phyloP scores from a whole-genome alignment of 1,284 basidiomycete species.

The Butyriboletus appendiculatus region DNA sequence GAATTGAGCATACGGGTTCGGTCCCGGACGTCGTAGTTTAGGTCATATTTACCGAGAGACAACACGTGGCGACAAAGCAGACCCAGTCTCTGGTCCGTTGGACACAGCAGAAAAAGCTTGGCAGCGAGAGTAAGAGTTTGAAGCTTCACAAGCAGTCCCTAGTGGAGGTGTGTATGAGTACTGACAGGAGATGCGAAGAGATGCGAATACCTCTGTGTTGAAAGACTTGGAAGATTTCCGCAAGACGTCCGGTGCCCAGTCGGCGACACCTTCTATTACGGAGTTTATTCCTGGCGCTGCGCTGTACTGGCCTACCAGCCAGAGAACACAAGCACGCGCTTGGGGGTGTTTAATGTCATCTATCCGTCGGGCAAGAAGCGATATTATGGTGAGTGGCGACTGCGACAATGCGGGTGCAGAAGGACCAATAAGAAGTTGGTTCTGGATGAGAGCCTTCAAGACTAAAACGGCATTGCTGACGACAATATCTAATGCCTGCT shows the following conservation, averaged over 20 bases:
- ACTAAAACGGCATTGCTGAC: slow-evolving; percentile 82
- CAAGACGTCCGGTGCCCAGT: slow-evolving; percentile 87
- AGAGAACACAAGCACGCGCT: slow-evolving; percentile 84
- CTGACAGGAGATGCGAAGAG: background rate
- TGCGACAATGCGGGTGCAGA: slow-evolving; percentile 34
- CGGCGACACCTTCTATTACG: slow-evolving; percentile 51
- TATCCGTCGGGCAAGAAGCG: slow-evolving; percentile 70
- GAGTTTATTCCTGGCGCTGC: slow-evolving; percentile 37
- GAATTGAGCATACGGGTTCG: slow-evolving; percentile 79
- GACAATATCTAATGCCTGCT: slow-evolving; percentile 39
- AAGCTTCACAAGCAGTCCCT: slow-evolving; percentile 73
- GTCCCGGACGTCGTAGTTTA: slow-evolving; percentile 87
- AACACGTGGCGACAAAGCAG: slow-evolving; percentile 74
- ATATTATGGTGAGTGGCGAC: slow-evolving; percentile 67
- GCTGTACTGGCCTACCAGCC: slow-evolving; percentile 90
- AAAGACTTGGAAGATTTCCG: slow-evolving; percentile 78
- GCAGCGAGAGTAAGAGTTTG: slow-evolving; percentile 82
- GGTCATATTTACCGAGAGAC: slow-evolving; percentile 85
- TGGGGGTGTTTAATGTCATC: slow-evolving; percentile 78
- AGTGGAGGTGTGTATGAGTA: background rate
- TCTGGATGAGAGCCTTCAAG: slow-evolving; percentile 80
- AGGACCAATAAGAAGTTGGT: slow-evolving; percentile 43
- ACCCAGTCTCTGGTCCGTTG: slow-evolving; percentile 50
- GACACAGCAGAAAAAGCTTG: slow-evolving; percentile 76
- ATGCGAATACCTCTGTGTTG: slow-evolving; percentile 55